Percentiles rank a stretch among this genome's conserved stretches.
These are phyloP conservation scores for Prunus persica DNA, from an alignment of 306 rosid genomes.

Conservation along the genomic window DNA sequence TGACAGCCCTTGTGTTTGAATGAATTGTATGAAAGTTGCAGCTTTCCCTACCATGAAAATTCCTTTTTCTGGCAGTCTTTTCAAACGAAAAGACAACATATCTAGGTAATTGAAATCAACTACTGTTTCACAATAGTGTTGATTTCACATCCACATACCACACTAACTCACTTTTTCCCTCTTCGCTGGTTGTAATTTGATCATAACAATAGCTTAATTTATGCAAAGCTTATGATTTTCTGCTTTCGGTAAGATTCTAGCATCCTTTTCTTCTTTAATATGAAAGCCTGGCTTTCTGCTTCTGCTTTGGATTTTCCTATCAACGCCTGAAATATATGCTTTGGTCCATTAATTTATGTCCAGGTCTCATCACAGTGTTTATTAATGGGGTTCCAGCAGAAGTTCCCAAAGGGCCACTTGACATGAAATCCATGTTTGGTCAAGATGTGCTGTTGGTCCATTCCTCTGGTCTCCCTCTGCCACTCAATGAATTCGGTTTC, in stretches of 20 bases:
- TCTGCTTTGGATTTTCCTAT: no score
- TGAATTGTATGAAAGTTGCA: conserved; percentile 31
- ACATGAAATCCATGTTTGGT: conserved; percentile 65
- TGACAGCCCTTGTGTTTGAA: conserved; percentile 41
- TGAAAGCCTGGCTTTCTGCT: no score
- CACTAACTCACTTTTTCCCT: no score
- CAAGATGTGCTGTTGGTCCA: conserved; percentile 65
- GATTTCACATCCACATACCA: not conserved
- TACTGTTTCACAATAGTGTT: not conserved
- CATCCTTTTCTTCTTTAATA: no score
- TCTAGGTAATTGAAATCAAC: not conserved
- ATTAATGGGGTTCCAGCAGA: conserved; percentile 82
- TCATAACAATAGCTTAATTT: no score
- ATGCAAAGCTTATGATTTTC: no score
- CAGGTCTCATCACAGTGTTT: conserved; percentile 69
- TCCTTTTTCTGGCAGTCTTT: conserved; percentile 44
- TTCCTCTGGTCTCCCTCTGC: conserved; percentile 71
- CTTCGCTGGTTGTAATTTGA: no score
- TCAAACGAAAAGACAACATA: not conserved
- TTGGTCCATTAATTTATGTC: not conserved
- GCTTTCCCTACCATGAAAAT: conserved; percentile 48
- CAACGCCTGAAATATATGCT: no score
- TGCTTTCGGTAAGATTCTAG: no score
- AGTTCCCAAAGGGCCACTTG: conserved; percentile 62
- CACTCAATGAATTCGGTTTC: conserved; percentile 69